Conservation (phyloP, 139 green algal genomes). For the Asterochloris erici region DNA sequence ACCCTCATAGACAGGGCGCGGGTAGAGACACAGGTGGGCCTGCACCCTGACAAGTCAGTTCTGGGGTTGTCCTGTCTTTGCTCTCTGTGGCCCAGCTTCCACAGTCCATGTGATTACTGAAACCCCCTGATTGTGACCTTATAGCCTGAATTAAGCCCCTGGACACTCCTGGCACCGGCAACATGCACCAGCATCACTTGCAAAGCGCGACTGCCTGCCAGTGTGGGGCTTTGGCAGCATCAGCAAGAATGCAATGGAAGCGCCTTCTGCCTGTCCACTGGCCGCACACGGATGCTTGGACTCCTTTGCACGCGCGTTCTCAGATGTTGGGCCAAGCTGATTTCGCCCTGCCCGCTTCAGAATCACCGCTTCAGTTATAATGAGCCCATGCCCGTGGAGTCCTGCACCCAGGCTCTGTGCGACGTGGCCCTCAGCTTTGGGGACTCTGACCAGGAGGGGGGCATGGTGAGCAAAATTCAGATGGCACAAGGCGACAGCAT, state of each 20-base stretch:
- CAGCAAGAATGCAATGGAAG: background rate
- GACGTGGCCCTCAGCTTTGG: constrained; percentile 95
- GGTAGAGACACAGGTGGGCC: constrained; percentile 81
- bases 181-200: too few relatives aligned
- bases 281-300: too few relatives aligned
- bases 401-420: constrained; percentile 85
- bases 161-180: too few relatives aligned
- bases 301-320: background rate
- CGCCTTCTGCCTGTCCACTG: background rate
- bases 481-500: background rate
- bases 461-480: constrained; percentile 25
- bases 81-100: too few relatives aligned
- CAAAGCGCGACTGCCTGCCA: too few relatives aligned
- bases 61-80: too few relatives aligned
- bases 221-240: too few relatives aligned
- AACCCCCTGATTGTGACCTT: too few relatives aligned
- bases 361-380: constrained; percentile 98
- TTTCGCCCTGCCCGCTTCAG: constrained; percentile 45
- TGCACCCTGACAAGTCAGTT: background rate
- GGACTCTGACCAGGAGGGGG: constrained; percentile 86
- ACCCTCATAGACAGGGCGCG: constrained; percentile 97
- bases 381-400: constrained; percentile 95
- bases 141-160: too few relatives aligned
- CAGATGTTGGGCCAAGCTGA: background rate
- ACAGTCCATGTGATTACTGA: too few relatives aligned